These are phyloP conservation scores for Chionographis japonica DNA, from an alignment of 106 monocot genomes.

Conservation along the genomic window DNA sequence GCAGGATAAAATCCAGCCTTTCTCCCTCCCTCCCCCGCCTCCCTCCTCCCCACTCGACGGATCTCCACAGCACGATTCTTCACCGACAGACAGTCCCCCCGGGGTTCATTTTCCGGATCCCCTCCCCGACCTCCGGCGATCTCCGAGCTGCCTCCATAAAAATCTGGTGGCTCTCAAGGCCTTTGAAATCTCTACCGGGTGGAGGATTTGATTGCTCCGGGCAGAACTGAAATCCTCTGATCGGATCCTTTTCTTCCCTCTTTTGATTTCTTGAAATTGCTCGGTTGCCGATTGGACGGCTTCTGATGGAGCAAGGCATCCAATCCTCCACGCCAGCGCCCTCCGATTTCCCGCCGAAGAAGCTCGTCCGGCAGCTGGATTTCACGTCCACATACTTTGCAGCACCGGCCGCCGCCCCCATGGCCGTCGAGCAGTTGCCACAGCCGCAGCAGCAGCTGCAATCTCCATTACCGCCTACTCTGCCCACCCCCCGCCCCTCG, in stretches of 20 bases:
- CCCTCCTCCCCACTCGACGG: not conserved
- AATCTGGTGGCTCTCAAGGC: not conserved
- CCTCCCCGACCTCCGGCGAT: not conserved
- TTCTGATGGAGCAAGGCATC: conserved; percentile 20
- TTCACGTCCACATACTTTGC: conserved; percentile 37
- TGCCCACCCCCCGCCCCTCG: conserved; percentile 9
- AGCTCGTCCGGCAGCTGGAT: conserved; percentile 61
- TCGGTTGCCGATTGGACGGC: not conserved
- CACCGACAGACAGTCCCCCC: too few species aligned
- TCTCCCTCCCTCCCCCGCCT: not conserved
- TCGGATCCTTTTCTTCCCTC: not conserved
- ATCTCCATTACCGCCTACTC: not conserved
- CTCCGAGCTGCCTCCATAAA: conserved; percentile 5
- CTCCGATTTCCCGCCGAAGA: conserved; percentile 44
- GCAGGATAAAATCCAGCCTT: conserved; percentile 1
- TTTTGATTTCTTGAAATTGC: not conserved
- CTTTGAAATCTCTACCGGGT: too few species aligned
- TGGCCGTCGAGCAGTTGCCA: conserved; percentile 15
- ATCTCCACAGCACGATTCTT: too few species aligned
- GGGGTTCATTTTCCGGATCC: not conserved
- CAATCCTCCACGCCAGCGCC: conserved; percentile 20
- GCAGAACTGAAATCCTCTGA: not conserved
- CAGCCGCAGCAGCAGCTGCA: conserved; percentile 3
- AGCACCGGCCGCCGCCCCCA: conserved; percentile 20
- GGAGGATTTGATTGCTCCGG: not conserved